A percentile compares a stretch with the other conserved stretches of the same genome.
Conservation (phyloP, 805 yeast species). For the Ogataea kodamae region DNA sequence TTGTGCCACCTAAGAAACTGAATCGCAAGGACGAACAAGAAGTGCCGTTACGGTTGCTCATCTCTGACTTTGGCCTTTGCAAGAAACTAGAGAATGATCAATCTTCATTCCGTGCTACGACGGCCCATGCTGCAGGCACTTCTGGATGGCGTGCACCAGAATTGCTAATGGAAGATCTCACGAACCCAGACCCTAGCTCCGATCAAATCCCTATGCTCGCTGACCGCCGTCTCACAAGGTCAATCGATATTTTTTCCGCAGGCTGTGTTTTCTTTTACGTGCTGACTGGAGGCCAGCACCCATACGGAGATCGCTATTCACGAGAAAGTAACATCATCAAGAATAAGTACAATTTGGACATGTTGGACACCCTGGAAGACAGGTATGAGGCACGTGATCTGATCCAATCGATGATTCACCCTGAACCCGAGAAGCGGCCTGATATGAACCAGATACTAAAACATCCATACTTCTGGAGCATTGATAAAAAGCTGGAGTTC, state of each 20-base stretch:
- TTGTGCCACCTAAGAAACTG: constrained; percentile 61
- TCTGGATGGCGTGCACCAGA: constrained; percentile 99
- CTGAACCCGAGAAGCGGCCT: constrained; percentile 69
- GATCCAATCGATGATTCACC: constrained; percentile 65
- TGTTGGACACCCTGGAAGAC: constrained; percentile 44
- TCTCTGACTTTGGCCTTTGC: constrained; percentile 95
- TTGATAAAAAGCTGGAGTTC: constrained; percentile 73
- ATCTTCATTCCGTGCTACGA: constrained; percentile 88
- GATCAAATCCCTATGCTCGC: constrained; percentile 8
- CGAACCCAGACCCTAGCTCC: constrained; percentile 22
- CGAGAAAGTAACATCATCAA: constrained; percentile 86
- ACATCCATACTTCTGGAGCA: constrained; percentile 89
- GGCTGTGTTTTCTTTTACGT: constrained; percentile 94
- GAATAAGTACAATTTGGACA: constrained; percentile 51
- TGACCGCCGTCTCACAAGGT: constrained; percentile 70
- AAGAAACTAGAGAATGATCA: constrained; percentile 89
- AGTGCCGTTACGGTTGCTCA: constrained; percentile 62
- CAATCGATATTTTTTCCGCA: constrained; percentile 88
- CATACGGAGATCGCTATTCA: constrained; percentile 88
- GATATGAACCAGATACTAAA: constrained; percentile 60
- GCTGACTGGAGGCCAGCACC: constrained; percentile 79
- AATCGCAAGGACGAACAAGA: constrained; percentile 22
- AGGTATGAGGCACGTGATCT: constrained; percentile 68
- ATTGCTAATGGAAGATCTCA: constrained; percentile 44
- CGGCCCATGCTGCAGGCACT: constrained; percentile 93